Conservation (phyloP, 1,139 yeast genomes). For the Waltiozyma sp. region DNA sequence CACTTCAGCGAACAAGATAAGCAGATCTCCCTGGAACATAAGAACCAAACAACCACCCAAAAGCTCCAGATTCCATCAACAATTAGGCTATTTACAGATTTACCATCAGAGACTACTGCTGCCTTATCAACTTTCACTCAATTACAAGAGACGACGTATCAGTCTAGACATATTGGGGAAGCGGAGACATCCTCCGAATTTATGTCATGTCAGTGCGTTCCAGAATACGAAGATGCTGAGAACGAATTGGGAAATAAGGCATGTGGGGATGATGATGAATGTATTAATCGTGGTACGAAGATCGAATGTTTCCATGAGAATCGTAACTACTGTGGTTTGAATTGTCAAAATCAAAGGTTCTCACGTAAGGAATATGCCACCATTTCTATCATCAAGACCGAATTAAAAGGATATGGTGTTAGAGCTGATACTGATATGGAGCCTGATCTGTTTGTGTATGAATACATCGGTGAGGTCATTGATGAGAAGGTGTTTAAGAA, state of each 20-base stretch:
- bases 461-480: conserved; percentile 89
- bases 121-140: conserved; percentile 50
- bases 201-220: conserved; percentile 83
- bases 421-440: conserved; percentile 53
- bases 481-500: conserved; percentile 61
- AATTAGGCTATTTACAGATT: conserved; percentile 30
- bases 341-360: conserved; percentile 82
- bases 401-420: conserved; percentile 81
- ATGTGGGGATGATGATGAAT: conserved; percentile 69
- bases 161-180: conserved; percentile 46
- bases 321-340: conserved; percentile 60
- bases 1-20: not conserved
- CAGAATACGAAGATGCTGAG: conserved; percentile 23
- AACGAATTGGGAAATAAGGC: conserved; percentile 37
- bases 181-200: conserved; percentile 58
- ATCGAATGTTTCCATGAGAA: conserved; percentile 74
- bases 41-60: not conserved
- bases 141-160: conserved; percentile 50
- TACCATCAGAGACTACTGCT: conserved; percentile 57
- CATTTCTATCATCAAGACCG: conserved; percentile 71
- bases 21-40: not conserved
- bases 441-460: conserved; percentile 66
- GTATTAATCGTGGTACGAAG: conserved; percentile 84
- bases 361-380: conserved; percentile 63
- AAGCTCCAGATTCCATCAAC: not conserved